Evolutionary conservation across 1,284 basidiomycete species (phyloP), one percentile per base, ranked within the genome.

Genomic region (Earliella scabrosa): DNA sequence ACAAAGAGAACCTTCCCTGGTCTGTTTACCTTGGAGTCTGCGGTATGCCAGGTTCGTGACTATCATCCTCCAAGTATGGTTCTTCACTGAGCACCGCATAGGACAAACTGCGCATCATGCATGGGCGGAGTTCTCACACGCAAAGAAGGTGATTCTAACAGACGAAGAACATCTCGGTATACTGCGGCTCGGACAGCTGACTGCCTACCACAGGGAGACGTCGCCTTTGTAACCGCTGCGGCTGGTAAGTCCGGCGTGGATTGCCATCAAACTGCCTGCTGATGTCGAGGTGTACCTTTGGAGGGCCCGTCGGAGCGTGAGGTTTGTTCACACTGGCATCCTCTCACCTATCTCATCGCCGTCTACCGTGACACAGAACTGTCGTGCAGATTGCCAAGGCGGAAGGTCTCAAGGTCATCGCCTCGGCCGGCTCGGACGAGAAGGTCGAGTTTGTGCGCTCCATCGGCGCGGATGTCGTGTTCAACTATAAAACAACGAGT

Each of bases 401-500:
- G 6, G 78, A 81, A 10, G 87, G 86, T 0, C 70, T 85, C 24
- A 87, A 85, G 59, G 87, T 92, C 49, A 86, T 92, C 59, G 88
- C 82, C 1, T 87, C 89, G 2, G 87, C 88, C 0, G 90, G 90
- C 1, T 83, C 85, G 0, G 77, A 83, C 7, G 84, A 86, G 46
- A 93, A 92, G 69, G 82, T 87, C 49, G 68, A 75, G 10, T 86
- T 82, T 68, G 77, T 90, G 64, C 81, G 81, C 61, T 68, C 78
- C 32, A 69, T 89, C 40, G 88, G 88, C 0, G 83, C 82, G 8
- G 88, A 92, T 65, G 79, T 83, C 10, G 83, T 79, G 0, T 83
- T 92, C 73, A 89, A 92, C 72, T 92, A 92, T 74, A 92, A 91
- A 73, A 81, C 74, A 0, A 71, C 70, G 10, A 71, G 70, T 41